These are phyloP conservation scores for Hericium rajendrae DNA, from an alignment of 768 basidiomycete species.

Conservation along the genomic window DNA sequence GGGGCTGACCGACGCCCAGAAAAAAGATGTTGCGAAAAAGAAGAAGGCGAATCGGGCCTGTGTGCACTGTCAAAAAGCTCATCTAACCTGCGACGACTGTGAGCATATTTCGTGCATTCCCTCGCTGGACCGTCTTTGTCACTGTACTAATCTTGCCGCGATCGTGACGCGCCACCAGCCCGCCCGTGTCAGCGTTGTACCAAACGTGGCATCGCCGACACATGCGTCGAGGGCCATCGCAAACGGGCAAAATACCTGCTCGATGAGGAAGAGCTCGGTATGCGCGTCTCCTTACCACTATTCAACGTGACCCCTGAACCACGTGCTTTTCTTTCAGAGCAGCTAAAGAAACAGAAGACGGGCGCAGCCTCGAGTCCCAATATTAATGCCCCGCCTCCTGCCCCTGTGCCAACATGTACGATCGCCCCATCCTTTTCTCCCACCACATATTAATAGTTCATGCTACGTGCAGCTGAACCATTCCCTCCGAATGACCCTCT, in stretches of 20 bases:
- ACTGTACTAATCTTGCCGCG: slow-evolving; percentile 4
- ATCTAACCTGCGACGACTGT: slow-evolving; percentile 98
- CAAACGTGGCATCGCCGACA: slow-evolving; percentile 83
- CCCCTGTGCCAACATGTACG: slow-evolving; percentile 5
- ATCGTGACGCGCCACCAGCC: slow-evolving; percentile 36
- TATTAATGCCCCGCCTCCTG: background rate
- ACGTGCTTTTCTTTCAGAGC: slow-evolving; percentile 1
- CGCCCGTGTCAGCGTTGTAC: slow-evolving; percentile 94
- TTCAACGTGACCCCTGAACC: slow-evolving; percentile 2
- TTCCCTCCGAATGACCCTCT: slow-evolving; percentile 50
- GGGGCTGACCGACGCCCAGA: slow-evolving; percentile 38
- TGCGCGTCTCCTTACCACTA: slow-evolving; percentile 8
- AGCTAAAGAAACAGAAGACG: slow-evolving; percentile 9
- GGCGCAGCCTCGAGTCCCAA: background rate
- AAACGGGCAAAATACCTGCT: slow-evolving; percentile 98
- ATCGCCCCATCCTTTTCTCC: background rate
- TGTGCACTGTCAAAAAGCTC: slow-evolving; percentile 93
- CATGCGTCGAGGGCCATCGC: slow-evolving; percentile 88
- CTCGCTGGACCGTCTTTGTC: slow-evolving; percentile 12
- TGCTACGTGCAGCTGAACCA: slow-evolving; percentile 4
- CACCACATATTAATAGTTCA: background rate
- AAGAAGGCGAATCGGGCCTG: slow-evolving; percentile 94
- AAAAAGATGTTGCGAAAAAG: slow-evolving; percentile 76
- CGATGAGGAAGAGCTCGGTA: slow-evolving; percentile 89
- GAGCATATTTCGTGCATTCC: slow-evolving; percentile 25